Percentiles rank a stretch among this genome's conserved stretches.
phyloP scores from a whole-genome alignment of 176 grass and related monocot genomes.

The Phoenix dactylifera region DNA sequence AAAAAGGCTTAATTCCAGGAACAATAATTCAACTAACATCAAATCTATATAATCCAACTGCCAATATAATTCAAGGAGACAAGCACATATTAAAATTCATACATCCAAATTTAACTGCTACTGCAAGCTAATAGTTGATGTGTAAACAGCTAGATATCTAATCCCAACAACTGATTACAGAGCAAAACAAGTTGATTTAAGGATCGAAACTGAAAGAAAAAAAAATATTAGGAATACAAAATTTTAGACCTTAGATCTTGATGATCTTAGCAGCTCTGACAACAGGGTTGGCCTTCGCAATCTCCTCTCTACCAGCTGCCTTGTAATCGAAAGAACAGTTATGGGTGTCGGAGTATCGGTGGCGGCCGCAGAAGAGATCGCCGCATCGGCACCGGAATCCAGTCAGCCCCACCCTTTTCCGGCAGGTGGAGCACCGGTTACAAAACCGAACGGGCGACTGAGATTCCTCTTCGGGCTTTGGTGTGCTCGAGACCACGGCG shows the following conservation, averaged over 20 bases:
- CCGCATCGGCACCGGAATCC: constrained; percentile 11
- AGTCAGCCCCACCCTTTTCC: constrained; percentile 9
- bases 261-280: constrained; percentile 15
- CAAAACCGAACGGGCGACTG: neutral
- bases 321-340: constrained; percentile 12
- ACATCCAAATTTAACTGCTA: no score
- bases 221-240: neutral
- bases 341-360: constrained; percentile 3
- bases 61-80: no score
- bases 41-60: no score
- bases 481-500: neutral
- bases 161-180: no score
- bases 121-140: no score
- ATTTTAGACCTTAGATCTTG: constrained; percentile 10
- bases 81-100: no score
- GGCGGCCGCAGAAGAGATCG: constrained; percentile 9
- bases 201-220: no score
- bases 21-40: no score
- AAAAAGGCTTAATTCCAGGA: no score
- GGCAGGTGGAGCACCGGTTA: constrained; percentile 15
- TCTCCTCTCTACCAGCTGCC: constrained; percentile 5
- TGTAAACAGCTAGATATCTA: no score
- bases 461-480: neutral
- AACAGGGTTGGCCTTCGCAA: constrained; percentile 13
- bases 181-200: no score